phyloP scores from a whole-genome alignment of 441 rosid genomes.

The Jatropha multifida region DNA sequence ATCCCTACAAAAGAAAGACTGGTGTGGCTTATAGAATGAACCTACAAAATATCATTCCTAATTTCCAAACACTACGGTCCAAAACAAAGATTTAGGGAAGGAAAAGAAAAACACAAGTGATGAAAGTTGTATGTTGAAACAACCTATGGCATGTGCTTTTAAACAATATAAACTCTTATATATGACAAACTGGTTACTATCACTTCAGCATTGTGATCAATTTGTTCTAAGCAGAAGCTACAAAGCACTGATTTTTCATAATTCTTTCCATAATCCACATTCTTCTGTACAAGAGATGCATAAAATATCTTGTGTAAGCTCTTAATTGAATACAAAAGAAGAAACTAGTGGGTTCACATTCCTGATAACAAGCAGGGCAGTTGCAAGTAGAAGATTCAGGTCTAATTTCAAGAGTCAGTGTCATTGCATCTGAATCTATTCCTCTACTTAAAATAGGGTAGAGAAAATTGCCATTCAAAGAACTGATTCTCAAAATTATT shows the following conservation, averaged over 20 bases:
- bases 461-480: background rate
- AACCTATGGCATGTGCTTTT: background rate
- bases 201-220: background rate
- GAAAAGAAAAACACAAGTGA: background rate
- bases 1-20: constrained; percentile 76
- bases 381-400: background rate
- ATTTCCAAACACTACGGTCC: background rate
- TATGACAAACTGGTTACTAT: background rate
- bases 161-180: background rate
- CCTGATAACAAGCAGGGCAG: background rate
- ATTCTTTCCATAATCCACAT: background rate
- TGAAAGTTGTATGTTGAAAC: background rate
- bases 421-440: background rate
- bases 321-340: background rate
- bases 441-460: background rate
- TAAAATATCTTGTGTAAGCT: background rate
- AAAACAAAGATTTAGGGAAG: background rate
- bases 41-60: background rate
- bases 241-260: background rate
- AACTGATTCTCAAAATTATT: background rate
- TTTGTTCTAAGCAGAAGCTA: background rate
- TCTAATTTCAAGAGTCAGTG: background rate
- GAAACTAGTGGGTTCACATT: background rate
- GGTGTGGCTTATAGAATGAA: constrained; percentile 70
- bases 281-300: background rate